Evolutionary conservation across 1,284 basidiomycete genomes (phyloP).

Genomic region (Cystobasidiaceae sp.): DNA sequence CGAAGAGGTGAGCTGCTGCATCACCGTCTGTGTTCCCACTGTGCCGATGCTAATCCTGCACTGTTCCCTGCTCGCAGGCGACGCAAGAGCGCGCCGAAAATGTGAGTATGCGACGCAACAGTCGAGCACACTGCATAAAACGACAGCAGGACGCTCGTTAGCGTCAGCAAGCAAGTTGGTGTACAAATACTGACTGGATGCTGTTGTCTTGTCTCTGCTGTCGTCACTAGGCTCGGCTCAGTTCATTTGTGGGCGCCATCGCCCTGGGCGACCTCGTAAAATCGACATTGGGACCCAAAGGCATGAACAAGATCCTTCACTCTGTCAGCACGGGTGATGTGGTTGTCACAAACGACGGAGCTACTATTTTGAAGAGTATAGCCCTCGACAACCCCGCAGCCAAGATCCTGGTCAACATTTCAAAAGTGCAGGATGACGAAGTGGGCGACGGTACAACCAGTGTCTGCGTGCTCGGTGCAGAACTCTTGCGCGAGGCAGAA

Average conservation of each 20-base stretch:
- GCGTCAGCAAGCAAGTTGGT: too few species aligned
- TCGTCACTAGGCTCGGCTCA: slow-evolving; percentile 95
- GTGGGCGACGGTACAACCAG: slow-evolving; percentile 97
- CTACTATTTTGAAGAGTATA: slow-evolving; percentile 95
- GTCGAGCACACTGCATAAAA: too few species aligned
- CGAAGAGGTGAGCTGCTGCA: slow-evolving; percentile 3
- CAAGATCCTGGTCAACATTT: slow-evolving; percentile 99
- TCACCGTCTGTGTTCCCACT: too few species aligned
- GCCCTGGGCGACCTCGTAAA: slow-evolving; percentile 97
- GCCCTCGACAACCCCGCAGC: slow-evolving; percentile 97
- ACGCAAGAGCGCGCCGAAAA: slow-evolving; percentile 33
- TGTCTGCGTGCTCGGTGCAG: slow-evolving; percentile 89
- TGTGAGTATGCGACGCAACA: slow-evolving; percentile 14
- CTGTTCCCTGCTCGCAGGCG: slow-evolving; percentile 1
- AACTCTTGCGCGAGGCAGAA: slow-evolving; percentile 90
- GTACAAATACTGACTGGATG: too few species aligned
- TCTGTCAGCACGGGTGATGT: slow-evolving; percentile 65
- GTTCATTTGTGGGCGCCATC: slow-evolving; percentile 93
- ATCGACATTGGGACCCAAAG: slow-evolving; percentile 95
- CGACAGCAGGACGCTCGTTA: too few species aligned
- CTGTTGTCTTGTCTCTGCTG: too few species aligned
- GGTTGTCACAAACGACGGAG: slow-evolving; percentile 97
- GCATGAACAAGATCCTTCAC: slow-evolving; percentile 53
- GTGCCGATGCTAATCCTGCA: background rate
- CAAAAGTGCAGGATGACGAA: slow-evolving; percentile 99